phyloP scores from a whole-genome alignment of 176 grass and related monocot species.

The Metroxylon sagu region DNA sequence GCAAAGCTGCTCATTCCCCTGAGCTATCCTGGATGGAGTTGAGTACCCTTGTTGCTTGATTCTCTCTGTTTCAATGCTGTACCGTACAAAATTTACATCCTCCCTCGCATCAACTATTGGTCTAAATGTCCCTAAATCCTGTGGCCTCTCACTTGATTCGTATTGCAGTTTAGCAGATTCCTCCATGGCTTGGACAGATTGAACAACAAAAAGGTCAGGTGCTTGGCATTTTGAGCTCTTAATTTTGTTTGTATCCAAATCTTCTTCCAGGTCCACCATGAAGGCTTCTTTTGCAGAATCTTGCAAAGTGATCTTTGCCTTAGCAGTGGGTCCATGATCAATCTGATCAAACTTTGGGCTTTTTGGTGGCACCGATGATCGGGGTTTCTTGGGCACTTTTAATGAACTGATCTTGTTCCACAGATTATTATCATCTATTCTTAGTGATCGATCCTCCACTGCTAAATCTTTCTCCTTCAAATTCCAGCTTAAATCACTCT shows the following conservation, averaged over 20 bases:
- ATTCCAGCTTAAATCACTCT: too few species aligned
- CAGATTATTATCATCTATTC: too few species aligned
- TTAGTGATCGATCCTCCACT: too few species aligned
- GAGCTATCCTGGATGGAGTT: neutral
- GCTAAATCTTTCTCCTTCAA: too few species aligned
- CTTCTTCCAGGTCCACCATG: neutral
- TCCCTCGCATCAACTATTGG: neutral
- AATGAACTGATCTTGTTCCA: too few species aligned
- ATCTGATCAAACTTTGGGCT: too few species aligned
- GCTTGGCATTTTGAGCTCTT: conserved; percentile 8
- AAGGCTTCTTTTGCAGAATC: too few species aligned
- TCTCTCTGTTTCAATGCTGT: conserved; percentile 2
- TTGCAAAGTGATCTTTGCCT: too few species aligned
- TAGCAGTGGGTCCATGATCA: too few species aligned
- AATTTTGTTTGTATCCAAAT: conserved; percentile 16
- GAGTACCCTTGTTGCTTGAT: neutral
- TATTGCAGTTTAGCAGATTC: conserved; percentile 13
- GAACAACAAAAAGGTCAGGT: conserved; percentile 15
- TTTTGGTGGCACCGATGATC: too few species aligned
- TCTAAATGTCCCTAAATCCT: neutral
- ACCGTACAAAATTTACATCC: conserved; percentile 8
- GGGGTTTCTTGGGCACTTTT: too few species aligned
- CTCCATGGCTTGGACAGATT: conserved; percentile 16
- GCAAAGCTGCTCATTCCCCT: neutral
- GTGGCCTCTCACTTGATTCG: conserved; percentile 5